Conservation (phyloP, 2,329 filamentous ascomycete genomes). For the Aspergillus texensis region DNA sequence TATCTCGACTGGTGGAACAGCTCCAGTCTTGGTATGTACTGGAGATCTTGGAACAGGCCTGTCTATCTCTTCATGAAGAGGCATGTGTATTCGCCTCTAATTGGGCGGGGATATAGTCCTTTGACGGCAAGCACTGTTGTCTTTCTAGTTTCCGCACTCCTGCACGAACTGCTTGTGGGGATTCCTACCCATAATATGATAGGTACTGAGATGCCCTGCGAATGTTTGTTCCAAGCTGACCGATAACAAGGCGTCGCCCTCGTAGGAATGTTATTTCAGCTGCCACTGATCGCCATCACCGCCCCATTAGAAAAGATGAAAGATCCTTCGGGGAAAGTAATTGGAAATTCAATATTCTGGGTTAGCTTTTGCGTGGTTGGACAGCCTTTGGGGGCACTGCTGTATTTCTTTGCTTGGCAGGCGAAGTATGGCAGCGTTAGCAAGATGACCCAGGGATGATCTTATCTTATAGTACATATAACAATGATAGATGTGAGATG, state of each 20-base stretch:
- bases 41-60: conserved; percentile 97
- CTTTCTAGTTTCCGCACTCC: conserved; percentile 82
- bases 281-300: conserved; percentile 83
- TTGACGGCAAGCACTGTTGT: conserved; percentile 74
- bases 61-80: conserved; percentile 96
- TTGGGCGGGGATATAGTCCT: conserved; percentile 79
- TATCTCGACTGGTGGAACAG: conserved; percentile 99
- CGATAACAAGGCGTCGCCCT: conserved; percentile 75
- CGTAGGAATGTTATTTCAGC: conserved; percentile 87
- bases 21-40: conserved; percentile 81
- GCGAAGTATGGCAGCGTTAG: conserved; percentile 90
- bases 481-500: background rate
- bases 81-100: conserved; percentile 86
- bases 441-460: conserved; percentile 22
- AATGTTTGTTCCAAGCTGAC: conserved; percentile 12
- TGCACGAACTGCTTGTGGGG: conserved; percentile 92
- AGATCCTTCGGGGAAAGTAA: conserved; percentile 71
- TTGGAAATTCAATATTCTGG: conserved; percentile 96
- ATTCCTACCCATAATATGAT: conserved; percentile 93
- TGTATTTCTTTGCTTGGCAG: conserved; percentile 99
- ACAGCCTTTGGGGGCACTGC: conserved; percentile 85
- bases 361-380: conserved; percentile 93
- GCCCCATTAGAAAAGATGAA: conserved; percentile 77
- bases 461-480: background rate
- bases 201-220: conserved; percentile 52